Conservation (phyloP, 73 alveolate species). For the Blepharisma stoltei region DNA sequence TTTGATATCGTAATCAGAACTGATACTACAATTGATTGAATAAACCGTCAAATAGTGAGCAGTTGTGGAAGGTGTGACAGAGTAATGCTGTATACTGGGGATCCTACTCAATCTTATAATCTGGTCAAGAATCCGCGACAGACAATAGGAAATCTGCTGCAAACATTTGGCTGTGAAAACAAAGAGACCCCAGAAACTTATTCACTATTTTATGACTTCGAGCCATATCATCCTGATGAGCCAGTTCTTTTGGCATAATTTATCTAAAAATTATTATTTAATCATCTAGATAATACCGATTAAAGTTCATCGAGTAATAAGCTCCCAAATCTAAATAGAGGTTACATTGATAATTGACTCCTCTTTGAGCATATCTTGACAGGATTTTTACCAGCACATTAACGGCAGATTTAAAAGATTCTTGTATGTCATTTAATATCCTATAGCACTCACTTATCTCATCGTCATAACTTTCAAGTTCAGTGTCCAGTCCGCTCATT, state of each 20-base stretch:
- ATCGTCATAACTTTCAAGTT: not conserved
- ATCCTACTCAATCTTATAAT: slow-evolving; percentile 5
- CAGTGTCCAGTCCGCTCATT: not conserved
- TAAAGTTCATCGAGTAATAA: slow-evolving; percentile 8
- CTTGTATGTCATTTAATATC: not conserved
- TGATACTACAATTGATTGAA: not conserved
- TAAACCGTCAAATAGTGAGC: not conserved
- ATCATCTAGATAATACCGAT: not conserved
- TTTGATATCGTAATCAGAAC: not conserved
- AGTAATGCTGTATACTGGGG: not conserved
- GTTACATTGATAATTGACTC: not conserved
- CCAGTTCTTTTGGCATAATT: slow-evolving; percentile 15
- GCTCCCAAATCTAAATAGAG: not conserved
- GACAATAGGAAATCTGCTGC: slow-evolving; percentile 11
- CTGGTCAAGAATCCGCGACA: not conserved
- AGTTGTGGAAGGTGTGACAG: slow-evolving; percentile 3
- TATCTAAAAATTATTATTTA: not conserved
- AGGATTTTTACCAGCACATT: not conserved
- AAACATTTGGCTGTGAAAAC: slow-evolving; percentile 1
- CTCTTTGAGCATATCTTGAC: not conserved
- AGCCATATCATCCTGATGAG: slow-evolving; percentile 4
- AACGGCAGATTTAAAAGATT: not conserved
- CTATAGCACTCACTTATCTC: not conserved
- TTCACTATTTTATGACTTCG: slow-evolving; percentile 4
- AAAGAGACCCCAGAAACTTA: slow-evolving; percentile 13